phyloP scores from a whole-genome alignment of 2,329 filamentous ascomycete genomes.

The Pyrenochaeta sp. region DNA sequence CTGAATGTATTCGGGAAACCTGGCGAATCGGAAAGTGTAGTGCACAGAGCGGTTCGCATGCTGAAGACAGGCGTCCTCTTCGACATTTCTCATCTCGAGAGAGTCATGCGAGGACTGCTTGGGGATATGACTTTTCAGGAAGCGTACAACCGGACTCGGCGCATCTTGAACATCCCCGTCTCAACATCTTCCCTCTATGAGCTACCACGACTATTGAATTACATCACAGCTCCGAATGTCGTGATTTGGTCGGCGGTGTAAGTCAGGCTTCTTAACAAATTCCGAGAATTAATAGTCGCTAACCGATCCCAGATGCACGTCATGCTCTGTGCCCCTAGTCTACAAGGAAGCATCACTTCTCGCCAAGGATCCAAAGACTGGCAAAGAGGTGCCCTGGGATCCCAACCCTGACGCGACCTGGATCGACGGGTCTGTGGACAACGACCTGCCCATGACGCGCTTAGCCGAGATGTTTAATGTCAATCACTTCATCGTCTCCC shows the following conservation, averaged over 20 bases:
- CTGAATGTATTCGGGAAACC: constrained; percentile 79
- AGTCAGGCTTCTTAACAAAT: constrained; percentile 37
- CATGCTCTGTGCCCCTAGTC: constrained; percentile 88
- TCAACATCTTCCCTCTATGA: constrained; percentile 89
- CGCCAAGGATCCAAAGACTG: constrained; percentile 84
- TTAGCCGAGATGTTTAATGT: constrained; percentile 97
- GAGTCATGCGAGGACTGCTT: constrained; percentile 81
- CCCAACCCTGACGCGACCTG: constrained; percentile 79
- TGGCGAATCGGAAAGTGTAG: constrained; percentile 66
- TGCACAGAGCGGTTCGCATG: constrained; percentile 75
- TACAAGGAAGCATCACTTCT: constrained; percentile 82
- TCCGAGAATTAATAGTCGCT: constrained; percentile 5
- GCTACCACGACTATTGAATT: constrained; percentile 86
- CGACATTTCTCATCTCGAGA: constrained; percentile 81
- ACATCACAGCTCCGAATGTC: constrained; percentile 91
- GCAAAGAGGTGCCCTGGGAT: constrained; percentile 82
- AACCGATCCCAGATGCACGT: constrained; percentile 69
- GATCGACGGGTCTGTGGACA: constrained; percentile 95
- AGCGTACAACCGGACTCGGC: constrained; percentile 90
- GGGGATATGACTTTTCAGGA: constrained; percentile 95
- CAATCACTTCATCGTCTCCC: constrained; percentile 97
- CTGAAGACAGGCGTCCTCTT: constrained; percentile 85
- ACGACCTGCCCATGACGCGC: constrained; percentile 89
- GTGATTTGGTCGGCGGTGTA: constrained; percentile 93
- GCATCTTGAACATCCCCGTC: constrained; percentile 93